A percentile compares a stretch with the other conserved stretches of the same genome.
Conservation (phyloP, 164 flowering plant genomes). For the Echeveria elegans region DNA sequence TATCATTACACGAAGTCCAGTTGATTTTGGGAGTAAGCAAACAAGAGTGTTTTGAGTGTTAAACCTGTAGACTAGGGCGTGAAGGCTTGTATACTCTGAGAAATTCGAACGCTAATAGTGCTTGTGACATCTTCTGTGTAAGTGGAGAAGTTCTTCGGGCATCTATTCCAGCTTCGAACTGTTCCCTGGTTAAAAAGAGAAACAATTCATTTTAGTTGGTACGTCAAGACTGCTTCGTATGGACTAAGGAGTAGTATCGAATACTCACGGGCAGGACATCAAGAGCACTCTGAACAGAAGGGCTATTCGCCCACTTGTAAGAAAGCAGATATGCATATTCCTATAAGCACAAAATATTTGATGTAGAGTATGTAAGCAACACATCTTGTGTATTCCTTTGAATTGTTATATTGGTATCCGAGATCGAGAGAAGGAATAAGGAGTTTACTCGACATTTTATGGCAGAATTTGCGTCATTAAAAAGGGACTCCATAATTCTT, state of each 20-base stretch:
- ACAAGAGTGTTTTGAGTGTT: background rate
- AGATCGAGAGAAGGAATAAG: background rate
- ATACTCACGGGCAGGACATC: conserved; percentile 11
- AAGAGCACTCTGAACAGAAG: conserved; percentile 11
- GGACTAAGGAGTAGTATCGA: background rate
- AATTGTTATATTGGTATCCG: too few relatives aligned
- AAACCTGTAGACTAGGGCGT: conserved; percentile 16
- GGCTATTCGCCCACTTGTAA: conserved; percentile 20
- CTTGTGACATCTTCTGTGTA: conserved; percentile 10
- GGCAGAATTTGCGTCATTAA: background rate
- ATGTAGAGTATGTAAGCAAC: too few relatives aligned
- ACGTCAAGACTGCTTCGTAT: background rate
- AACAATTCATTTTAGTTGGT: background rate
- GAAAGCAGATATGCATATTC: conserved; percentile 12
- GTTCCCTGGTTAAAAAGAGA: conserved; percentile 9
- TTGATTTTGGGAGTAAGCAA: background rate
- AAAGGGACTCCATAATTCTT: background rate
- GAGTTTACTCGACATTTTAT: conserved; percentile 13
- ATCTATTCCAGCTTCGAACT: conserved; percentile 12
- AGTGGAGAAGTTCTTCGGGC: conserved; percentile 12
- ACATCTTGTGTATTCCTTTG: too few relatives aligned
- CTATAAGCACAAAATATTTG: conserved; percentile 9
- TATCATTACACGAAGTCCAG: background rate
- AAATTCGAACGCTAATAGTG: conserved; percentile 11
- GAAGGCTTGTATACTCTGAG: conserved; percentile 13